Percentiles rank a stretch among this genome's conserved stretches.
Conservation (phyloP, 1,284 basidiomycete species). For the Trametes pubescens region DNA sequence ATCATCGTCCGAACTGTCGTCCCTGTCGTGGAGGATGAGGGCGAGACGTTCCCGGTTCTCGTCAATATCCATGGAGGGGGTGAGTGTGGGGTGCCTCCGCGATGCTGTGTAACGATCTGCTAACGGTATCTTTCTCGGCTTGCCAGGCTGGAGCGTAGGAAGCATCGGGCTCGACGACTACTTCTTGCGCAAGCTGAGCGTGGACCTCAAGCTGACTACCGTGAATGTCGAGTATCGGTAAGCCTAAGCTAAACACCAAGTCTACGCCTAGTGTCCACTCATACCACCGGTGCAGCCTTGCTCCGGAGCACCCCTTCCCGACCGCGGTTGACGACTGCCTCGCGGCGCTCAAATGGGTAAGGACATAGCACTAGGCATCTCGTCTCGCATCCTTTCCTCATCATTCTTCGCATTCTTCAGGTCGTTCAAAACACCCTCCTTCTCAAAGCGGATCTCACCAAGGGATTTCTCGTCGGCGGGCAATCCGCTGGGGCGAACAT, state of each 20-base stretch:
- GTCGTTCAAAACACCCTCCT: conserved; percentile 9
- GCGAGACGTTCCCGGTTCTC: conserved; percentile 26
- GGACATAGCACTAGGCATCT: not conserved
- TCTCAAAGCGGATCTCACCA: conserved; percentile 19
- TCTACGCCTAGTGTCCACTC: not conserved
- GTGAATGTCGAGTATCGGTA: conserved; percentile 29
- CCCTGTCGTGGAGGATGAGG: conserved; percentile 1
- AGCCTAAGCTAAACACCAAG: not conserved
- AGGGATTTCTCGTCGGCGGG: conserved; percentile 39
- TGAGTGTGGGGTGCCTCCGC: conserved; percentile 5
- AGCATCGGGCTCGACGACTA: conserved; percentile 26
- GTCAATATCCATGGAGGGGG: conserved; percentile 35
- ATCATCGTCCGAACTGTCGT: conserved; percentile 8
- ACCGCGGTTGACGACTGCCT: conserved; percentile 48
- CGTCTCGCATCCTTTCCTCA: not conserved
- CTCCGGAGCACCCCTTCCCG: conserved; percentile 51
- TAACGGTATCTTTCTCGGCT: not conserved
- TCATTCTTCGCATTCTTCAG: not conserved
- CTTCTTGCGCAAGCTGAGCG: conserved; percentile 12
- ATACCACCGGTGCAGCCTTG: conserved; percentile 34
- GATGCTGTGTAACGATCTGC: not conserved
- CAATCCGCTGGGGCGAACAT: conserved; percentile 38
- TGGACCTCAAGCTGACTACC: conserved; percentile 13
- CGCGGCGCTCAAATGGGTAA: conserved; percentile 46
- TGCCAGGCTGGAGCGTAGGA: conserved; percentile 23